A percentile compares a stretch with the other conserved stretches of the same genome.
Conservation (phyloP, 768 basidiomycete genomes). For the Suillus discolor region DNA sequence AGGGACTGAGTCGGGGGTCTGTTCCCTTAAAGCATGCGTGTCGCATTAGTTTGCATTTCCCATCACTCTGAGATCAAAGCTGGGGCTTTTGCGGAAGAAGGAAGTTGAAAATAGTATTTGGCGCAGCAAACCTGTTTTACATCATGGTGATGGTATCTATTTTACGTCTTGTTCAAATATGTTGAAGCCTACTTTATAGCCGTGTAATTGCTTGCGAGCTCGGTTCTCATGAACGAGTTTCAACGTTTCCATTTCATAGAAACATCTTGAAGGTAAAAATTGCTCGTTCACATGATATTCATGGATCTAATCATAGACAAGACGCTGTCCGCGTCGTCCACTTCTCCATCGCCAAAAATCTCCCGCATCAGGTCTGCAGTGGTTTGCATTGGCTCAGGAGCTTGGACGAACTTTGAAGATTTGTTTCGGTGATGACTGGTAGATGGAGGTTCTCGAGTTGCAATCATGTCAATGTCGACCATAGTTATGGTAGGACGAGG, state of each 20-base stretch:
- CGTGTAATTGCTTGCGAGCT: neutral
- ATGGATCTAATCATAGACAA: neutral
- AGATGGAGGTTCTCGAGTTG: neutral
- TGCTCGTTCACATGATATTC: neutral
- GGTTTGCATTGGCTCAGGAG: neutral
- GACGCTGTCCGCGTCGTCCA: neutral
- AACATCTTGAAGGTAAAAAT: neutral
- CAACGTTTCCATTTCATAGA: neutral
- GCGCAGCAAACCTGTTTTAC: neutral
- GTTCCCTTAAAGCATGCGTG: too few relatives aligned
- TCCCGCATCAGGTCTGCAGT: neutral
- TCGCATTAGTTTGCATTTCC: neutral
- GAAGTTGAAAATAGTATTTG: neutral
- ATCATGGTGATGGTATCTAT: neutral
- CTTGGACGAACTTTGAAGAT: neutral
- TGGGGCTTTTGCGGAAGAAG: neutral
- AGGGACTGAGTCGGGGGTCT: too few relatives aligned
- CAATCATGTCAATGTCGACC: neutral
- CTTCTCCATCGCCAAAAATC: neutral
- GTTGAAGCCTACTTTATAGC: neutral
- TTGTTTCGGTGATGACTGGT: neutral
- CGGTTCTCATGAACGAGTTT: neutral
- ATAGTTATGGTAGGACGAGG: neutral
- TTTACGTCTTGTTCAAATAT: neutral
- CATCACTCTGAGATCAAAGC: neutral